These are phyloP conservation scores for Jaenimonas drosophilae DNA, from an alignment of 208 protist species.

Conservation along the genomic window DNA sequence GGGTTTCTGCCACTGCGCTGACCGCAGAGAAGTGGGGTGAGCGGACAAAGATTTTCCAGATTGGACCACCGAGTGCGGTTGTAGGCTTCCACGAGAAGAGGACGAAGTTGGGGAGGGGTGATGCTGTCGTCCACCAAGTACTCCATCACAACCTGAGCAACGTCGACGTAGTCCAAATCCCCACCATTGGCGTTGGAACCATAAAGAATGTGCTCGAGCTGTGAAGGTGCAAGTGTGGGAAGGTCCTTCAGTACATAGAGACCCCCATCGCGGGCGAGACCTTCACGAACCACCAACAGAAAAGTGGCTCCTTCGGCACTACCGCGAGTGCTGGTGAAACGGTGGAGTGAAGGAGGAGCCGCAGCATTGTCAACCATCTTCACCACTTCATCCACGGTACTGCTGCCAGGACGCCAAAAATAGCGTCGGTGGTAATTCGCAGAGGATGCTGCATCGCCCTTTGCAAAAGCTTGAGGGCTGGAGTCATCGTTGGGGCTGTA, in stretches of 20 bases:
- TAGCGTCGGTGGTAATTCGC: neutral
- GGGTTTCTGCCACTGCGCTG: neutral
- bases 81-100: constrained; percentile 61
- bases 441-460: too few species aligned
- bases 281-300: constrained; percentile 56
- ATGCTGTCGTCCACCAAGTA: constrained; percentile 59
- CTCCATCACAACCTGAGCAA: constrained; percentile 65
- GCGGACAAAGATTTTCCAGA: constrained; percentile 45
- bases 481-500: too few species aligned
- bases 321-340: constrained; percentile 63
- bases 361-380: constrained; percentile 8
- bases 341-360: constrained; percentile 7
- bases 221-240: constrained; percentile 45
- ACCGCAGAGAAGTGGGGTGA: constrained; percentile 21
- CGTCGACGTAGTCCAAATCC: constrained; percentile 65
- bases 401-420: neutral
- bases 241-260: constrained; percentile 64
- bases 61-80: constrained; percentile 46
- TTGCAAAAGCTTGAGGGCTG: too few species aligned
- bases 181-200: too few species aligned
- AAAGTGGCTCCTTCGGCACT: constrained; percentile 27
- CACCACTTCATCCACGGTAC: neutral
- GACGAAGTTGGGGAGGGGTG: constrained; percentile 29
- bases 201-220: constrained; percentile 43
- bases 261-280: constrained; percentile 69